Conservation (phyloP, 2,329 filamentous ascomycete species). For the Triangularia setosa region DNA sequence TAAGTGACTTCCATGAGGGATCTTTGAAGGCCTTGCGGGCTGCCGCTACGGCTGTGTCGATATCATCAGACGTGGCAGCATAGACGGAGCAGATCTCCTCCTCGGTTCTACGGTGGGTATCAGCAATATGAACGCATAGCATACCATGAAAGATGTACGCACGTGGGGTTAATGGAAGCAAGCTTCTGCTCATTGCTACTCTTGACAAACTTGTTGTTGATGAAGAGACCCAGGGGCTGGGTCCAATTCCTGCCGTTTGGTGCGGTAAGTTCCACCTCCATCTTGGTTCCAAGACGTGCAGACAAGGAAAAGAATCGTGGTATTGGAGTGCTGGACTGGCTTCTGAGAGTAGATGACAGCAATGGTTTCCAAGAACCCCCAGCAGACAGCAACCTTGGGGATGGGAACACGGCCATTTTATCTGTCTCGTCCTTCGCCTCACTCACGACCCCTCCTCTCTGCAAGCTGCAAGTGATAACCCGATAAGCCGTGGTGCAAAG, state of each 20-base stretch:
- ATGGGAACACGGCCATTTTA: background rate
- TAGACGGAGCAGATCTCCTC: slow-evolving; percentile 67
- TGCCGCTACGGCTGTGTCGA: slow-evolving; percentile 65
- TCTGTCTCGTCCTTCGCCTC: background rate
- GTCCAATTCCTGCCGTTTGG: slow-evolving; percentile 71
- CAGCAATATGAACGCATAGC: background rate
- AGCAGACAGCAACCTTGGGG: background rate
- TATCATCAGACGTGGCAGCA: slow-evolving; percentile 62
- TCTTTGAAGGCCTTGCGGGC: slow-evolving; percentile 65
- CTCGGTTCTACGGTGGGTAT: slow-evolving; percentile 40
- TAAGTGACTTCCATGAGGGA: slow-evolving; percentile 63
- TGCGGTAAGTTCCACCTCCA: slow-evolving; percentile 60
- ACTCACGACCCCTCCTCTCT: background rate
- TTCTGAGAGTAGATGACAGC: background rate
- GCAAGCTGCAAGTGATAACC: slow-evolving; percentile 1
- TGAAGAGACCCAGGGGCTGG: slow-evolving; percentile 75
- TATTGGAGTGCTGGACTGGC: background rate
- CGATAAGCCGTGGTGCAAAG: slow-evolving; percentile 3
- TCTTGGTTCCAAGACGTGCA: slow-evolving; percentile 17
- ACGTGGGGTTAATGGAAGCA: slow-evolving; percentile 64
- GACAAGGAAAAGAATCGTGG: slow-evolving; percentile 19
- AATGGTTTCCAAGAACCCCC: background rate
- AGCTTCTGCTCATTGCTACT: slow-evolving; percentile 63
- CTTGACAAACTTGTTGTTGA: slow-evolving; percentile 76
- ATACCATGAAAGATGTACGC: background rate